Conservation (phyloP, 176 grass and related monocot species). For the sorghum (Sorghum bicolor) region DNA sequence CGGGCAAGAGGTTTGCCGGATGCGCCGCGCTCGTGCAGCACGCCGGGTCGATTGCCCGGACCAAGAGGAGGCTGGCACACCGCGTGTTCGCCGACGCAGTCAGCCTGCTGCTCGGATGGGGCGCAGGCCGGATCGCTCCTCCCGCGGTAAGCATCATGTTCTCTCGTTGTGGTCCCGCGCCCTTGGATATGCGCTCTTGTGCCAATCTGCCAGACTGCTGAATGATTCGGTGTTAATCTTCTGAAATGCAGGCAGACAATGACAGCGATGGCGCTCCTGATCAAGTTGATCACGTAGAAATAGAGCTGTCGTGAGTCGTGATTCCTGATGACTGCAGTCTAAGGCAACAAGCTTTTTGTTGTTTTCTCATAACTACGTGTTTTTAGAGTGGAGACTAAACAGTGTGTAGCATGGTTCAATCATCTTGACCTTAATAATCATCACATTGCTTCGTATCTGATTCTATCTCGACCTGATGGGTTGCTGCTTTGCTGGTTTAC, state of each 20-base stretch:
- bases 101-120: constrained; percentile 38
- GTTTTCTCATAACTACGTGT: neutral
- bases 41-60: constrained; percentile 45
- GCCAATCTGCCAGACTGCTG: neutral
- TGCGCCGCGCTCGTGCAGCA: constrained; percentile 74
- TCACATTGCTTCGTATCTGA: neutral
- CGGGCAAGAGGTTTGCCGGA: constrained; percentile 52
- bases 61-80: constrained; percentile 47
- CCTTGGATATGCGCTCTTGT: neutral
- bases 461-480: neutral
- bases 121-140: constrained; percentile 23
- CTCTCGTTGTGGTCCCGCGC: neutral
- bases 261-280: constrained; percentile 9
- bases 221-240: neutral
- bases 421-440: neutral
- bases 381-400: neutral
- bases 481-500: neutral
- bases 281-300: constrained; percentile 34
- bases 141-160: constrained; percentile 2
- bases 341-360: neutral
- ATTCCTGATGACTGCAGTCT: neutral
- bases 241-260: constrained; percentile 29
- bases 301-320: constrained; percentile 32
- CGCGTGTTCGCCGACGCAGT: constrained; percentile 53
- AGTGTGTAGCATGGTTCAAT: neutral